These are phyloP conservation scores for Suillus americanus DNA, from an alignment of 768 basidiomycete species.

Conservation along the genomic window DNA sequence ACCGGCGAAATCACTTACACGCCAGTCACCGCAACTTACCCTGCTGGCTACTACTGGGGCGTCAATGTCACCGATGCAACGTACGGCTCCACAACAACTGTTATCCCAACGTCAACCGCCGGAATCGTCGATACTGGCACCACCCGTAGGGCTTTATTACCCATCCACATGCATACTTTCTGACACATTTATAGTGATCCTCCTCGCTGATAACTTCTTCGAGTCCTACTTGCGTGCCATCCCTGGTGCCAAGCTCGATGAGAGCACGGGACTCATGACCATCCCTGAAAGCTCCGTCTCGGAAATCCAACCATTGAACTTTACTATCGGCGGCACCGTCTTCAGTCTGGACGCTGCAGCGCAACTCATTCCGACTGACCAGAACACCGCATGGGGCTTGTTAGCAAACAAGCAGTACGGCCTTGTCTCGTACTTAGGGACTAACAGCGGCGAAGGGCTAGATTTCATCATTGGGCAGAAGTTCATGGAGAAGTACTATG, in stretches of 20 bases:
- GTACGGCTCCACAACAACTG: constrained; percentile 4
- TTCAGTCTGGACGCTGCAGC: constrained; percentile 7
- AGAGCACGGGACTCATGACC: background rate
- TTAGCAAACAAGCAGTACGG: background rate
- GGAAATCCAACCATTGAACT: constrained; percentile 6
- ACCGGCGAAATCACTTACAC: constrained; percentile 19
- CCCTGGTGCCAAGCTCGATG: constrained; percentile 1
- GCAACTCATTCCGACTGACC: constrained; percentile 5
- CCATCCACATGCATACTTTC: background rate
- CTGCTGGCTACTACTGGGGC: constrained; percentile 21
- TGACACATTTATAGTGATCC: constrained; percentile 6
- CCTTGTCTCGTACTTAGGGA: constrained; percentile 4
- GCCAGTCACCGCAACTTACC: constrained; percentile 19
- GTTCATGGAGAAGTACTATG: constrained; percentile 10
- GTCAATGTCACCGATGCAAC: constrained; percentile 14
- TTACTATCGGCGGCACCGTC: constrained; percentile 6
- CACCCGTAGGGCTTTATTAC: constrained; percentile 7
- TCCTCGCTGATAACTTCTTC: constrained; percentile 14
- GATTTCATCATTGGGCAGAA: constrained; percentile 7
- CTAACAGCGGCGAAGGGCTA: constrained; percentile 5
- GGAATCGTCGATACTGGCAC: constrained; percentile 24
- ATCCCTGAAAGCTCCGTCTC: constrained; percentile 2
- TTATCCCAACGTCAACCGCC: constrained; percentile 12
- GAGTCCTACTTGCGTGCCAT: constrained; percentile 1
- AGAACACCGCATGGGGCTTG: constrained; percentile 7